These are phyloP conservation scores for Trypanosoma cruzi DNA, from an alignment of 208 protist genomes.

Conservation along the genomic window DNA sequence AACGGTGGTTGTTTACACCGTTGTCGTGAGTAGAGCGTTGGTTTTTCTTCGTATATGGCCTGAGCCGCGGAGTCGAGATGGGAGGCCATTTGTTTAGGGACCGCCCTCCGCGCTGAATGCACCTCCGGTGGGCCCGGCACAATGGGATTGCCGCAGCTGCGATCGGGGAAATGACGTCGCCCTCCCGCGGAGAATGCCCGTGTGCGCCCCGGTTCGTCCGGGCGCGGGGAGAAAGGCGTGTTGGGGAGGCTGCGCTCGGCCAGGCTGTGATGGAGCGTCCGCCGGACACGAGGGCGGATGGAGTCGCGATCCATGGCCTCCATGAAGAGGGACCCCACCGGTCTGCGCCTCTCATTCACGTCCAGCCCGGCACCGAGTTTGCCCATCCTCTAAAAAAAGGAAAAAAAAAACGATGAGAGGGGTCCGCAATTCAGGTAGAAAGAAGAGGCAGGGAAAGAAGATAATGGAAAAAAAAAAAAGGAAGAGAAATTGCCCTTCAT, in stretches of 20 bases:
- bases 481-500: neutral
- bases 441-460: no score
- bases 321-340: slow-evolving; percentile 73
- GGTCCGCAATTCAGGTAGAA: no score
- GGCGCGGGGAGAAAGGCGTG: slow-evolving; percentile 59
- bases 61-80: slow-evolving; percentile 11
- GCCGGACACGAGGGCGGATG: slow-evolving; percentile 29
- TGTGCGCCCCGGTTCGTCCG: slow-evolving; percentile 18
- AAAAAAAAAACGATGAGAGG: no score
- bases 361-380: slow-evolving; percentile 59
- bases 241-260: slow-evolving; percentile 61
- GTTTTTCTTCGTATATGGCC: neutral
- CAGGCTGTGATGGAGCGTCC: slow-evolving; percentile 27
- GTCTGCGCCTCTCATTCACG: slow-evolving; percentile 41
- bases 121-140: neutral
- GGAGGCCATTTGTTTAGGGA: slow-evolving; percentile 1
- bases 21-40: slow-evolving; percentile 3
- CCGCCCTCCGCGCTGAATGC: neutral
- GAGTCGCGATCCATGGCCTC: slow-evolving; percentile 56
- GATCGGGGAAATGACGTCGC: slow-evolving; percentile 35
- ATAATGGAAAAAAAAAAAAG: slow-evolving; percentile 12
- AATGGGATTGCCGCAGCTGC: slow-evolving; percentile 1
- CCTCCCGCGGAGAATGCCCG: slow-evolving; percentile 26
- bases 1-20: slow-evolving; percentile 24
- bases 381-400: slow-evolving; percentile 29